Evolutionary conservation across 2,329 filamentous ascomycete genomes (phyloP).

Genomic region (Sporothrix dimorphospora): DNA sequence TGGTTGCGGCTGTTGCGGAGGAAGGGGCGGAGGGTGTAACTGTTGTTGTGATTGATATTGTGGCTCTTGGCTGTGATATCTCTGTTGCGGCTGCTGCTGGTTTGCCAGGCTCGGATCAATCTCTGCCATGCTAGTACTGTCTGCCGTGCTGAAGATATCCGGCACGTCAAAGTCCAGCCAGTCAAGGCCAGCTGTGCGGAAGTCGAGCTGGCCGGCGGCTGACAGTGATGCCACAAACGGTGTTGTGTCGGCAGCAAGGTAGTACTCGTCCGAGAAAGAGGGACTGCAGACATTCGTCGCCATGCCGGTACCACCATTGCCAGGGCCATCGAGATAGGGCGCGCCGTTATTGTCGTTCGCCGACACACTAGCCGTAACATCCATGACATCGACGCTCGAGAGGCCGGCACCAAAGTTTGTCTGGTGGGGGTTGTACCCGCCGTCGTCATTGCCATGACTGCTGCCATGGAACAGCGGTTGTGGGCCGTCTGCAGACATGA

Average conservation of each 20-base stretch:
- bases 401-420: neutral
- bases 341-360: neutral
- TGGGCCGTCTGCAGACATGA: neutral
- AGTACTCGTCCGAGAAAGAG: constrained; percentile 28
- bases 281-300: constrained; percentile 13
- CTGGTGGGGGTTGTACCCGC: neutral
- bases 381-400: neutral
- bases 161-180: constrained; percentile 33
- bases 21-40: neutral
- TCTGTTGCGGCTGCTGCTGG: neutral
- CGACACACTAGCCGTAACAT: neutral
- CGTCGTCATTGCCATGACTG: neutral
- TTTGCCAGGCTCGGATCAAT: neutral
- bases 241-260: constrained; percentile 21
- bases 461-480: neutral
- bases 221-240: constrained; percentile 28
- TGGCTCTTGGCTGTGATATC: neutral
- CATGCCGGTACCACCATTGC: neutral
- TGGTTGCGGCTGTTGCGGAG: neutral
- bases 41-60: constrained; percentile 4
- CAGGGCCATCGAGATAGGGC: neutral
- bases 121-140: neutral
- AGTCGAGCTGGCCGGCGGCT: constrained; percentile 29
- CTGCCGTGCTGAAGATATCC: neutral
- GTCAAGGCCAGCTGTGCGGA: constrained; percentile 30